These are phyloP conservation scores for Mycena sanguinolenta DNA, from an alignment of 768 basidiomycete genomes.

Conservation along the genomic window DNA sequence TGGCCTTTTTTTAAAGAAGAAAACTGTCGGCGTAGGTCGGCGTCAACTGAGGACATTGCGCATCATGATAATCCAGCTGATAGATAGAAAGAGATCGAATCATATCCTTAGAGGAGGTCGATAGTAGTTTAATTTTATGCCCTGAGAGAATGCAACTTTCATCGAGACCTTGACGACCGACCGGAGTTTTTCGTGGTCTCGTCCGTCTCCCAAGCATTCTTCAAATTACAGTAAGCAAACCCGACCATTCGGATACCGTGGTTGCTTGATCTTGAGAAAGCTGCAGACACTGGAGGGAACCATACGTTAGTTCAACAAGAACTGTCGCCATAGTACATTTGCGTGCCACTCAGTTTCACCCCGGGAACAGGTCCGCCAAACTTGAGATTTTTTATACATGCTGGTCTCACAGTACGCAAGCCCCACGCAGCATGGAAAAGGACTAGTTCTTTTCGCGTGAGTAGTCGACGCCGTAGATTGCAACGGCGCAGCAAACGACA, in stretches of 20 bases:
- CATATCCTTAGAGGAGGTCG: no score
- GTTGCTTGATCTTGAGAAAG: slow-evolving; percentile 34
- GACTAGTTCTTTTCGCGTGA: slow-evolving; percentile 10
- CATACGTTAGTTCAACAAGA: slow-evolving; percentile 34
- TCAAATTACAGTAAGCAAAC: slow-evolving; percentile 27
- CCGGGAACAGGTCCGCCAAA: no score
- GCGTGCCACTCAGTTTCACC: slow-evolving; percentile 36
- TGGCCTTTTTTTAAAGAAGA: no score
- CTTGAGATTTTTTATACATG: slow-evolving; percentile 38
- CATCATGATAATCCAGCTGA: no score
- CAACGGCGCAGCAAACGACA: not conserved
- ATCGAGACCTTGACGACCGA: slow-evolving; percentile 29
- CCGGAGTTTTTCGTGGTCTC: slow-evolving; percentile 24
- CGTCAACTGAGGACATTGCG: no score
- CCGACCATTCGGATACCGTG: slow-evolving; percentile 36
- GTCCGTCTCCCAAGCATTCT: slow-evolving; percentile 30
- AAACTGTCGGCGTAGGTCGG: no score
- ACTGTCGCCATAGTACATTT: slow-evolving; percentile 31
- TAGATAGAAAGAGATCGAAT: no score
- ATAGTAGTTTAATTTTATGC: no score
- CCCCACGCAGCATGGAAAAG: no score
- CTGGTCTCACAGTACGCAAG: slow-evolving; percentile 27
- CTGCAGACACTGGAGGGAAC: slow-evolving; percentile 25
- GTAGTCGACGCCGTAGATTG: slow-evolving; percentile 29
- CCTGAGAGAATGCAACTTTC: no score